Percentiles rank a stretch among this genome's conserved stretches.
Evolutionary conservation across 495 filamentous ascomycete species (phyloP).

Genomic region (Talaromyces borbonicus): DNA sequence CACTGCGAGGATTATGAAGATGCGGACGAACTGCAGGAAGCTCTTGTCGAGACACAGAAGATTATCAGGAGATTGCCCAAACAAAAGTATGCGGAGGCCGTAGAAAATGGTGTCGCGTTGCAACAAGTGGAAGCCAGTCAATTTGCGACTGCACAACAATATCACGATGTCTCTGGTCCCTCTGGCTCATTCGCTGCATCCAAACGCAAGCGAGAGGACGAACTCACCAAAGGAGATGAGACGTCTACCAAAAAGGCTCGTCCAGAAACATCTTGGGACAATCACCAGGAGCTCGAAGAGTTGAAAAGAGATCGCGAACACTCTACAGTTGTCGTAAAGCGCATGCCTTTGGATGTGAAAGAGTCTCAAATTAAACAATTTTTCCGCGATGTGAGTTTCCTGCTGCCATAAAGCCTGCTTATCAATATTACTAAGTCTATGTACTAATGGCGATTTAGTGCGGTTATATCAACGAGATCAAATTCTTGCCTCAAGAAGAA

Average conservation of each 20-base stretch:
- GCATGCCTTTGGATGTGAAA: constrained; percentile 58
- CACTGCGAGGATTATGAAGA: constrained; percentile 85
- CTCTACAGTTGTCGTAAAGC: constrained; percentile 68
- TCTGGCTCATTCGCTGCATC: constrained; percentile 5
- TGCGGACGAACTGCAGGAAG: constrained; percentile 58
- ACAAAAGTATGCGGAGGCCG: too few species aligned
- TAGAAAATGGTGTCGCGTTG: constrained; percentile 37
- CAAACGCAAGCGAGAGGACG: constrained; percentile 68
- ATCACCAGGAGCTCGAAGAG: constrained; percentile 24
- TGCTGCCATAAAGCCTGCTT: too few species aligned
- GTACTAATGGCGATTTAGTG: constrained; percentile 33
- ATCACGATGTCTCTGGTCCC: too few species aligned
- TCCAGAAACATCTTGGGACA: constrained; percentile 27
- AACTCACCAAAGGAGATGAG: constrained; percentile 27
- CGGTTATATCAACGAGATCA: constrained; percentile 69
- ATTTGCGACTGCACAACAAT: constrained; percentile 17
- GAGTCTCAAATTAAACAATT: constrained; percentile 72
- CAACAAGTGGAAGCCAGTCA: constrained; percentile 10
- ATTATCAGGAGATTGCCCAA: too few species aligned
- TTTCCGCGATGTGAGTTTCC: constrained; percentile 67
- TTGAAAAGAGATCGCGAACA: constrained; percentile 81
- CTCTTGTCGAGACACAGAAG: constrained; percentile 58
- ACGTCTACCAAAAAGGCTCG: constrained; percentile 49
- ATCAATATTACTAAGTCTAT: constrained; percentile 16
- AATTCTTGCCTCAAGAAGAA: constrained; percentile 47